phyloP scores from a whole-genome alignment of 2,329 filamentous ascomycete species.

The Clonostachys sp. region DNA sequence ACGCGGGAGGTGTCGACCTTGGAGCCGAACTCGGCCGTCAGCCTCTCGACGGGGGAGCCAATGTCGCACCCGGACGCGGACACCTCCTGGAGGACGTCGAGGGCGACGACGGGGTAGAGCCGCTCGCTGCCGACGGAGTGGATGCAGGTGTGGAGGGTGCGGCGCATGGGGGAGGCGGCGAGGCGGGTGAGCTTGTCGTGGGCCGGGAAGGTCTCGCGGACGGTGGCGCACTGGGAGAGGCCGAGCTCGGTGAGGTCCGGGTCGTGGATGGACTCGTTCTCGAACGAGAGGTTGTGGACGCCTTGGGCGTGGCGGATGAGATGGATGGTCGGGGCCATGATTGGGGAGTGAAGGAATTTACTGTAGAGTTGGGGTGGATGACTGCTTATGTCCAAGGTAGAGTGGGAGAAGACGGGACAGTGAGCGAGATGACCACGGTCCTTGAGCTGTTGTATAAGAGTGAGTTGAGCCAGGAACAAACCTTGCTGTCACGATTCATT shows the following conservation, averaged over 20 bases:
- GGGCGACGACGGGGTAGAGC: conserved; percentile 49
- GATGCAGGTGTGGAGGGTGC: conserved; percentile 76
- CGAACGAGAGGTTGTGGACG: conserved; percentile 70
- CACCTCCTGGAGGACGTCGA: conserved; percentile 78
- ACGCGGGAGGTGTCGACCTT: conserved; percentile 61
- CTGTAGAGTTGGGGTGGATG: no score
- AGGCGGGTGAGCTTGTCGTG: conserved; percentile 64
- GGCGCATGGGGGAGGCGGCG: conserved; percentile 73
- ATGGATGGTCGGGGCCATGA: conserved; percentile 54
- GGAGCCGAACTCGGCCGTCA: conserved; percentile 58
- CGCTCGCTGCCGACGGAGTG: conserved; percentile 51
- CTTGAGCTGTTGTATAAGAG: no score
- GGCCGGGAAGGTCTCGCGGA: conserved; percentile 59
- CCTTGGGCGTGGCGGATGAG: conserved; percentile 74
- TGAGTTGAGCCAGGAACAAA: no score
- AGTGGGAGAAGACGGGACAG: no score
- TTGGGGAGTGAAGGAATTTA: conserved; percentile 4
- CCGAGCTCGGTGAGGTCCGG: conserved; percentile 75
- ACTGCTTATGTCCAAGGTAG: no score
- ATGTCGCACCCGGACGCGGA: conserved; percentile 72
- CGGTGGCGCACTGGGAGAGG: conserved; percentile 64
- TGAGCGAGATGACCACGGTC: no score
- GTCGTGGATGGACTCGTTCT: conserved; percentile 71
- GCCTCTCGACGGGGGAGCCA: conserved; percentile 51
- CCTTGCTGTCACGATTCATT: no score